Evolutionary conservation across 257 asterid species (phyloP).

Genomic region (Solanum tarijense): DNA sequence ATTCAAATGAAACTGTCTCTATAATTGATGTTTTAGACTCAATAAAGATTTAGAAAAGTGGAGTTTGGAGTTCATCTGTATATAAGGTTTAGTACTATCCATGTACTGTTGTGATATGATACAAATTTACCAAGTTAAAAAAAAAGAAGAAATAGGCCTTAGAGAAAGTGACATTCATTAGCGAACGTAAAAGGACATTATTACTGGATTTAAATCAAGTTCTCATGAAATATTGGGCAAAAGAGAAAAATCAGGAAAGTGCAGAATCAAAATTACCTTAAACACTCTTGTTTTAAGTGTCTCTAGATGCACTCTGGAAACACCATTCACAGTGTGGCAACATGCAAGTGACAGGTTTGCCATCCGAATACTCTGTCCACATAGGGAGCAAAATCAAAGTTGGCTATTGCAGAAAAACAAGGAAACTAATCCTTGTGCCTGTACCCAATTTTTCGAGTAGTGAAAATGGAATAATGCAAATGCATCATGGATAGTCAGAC

Average conservation of each 20-base stretch:
- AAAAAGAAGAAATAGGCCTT: not conserved
- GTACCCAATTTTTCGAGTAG: not conserved
- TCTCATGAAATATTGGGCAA: not conserved
- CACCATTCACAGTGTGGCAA: slow-evolving; percentile 42
- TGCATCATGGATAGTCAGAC: not conserved
- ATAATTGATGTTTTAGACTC: too few species aligned
- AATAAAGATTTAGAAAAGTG: too few species aligned
- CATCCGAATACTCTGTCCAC: slow-evolving; percentile 30
- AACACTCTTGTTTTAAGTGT: slow-evolving; percentile 30
- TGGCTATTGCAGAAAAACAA: not conserved
- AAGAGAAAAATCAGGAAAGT: not conserved
- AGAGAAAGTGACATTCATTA: not conserved
- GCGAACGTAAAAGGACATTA: not conserved
- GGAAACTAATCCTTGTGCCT: not conserved
- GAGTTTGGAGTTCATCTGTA: too few species aligned
- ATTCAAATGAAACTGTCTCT: too few species aligned
- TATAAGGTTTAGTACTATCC: too few species aligned
- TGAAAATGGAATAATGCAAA: not conserved
- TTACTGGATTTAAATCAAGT: not conserved
- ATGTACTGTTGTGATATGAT: too few species aligned
- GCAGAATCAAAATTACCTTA: slow-evolving; percentile 19
- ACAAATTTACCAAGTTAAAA: too few species aligned
- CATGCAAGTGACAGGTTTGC: slow-evolving; percentile 45
- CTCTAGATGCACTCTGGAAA: slow-evolving; percentile 35
- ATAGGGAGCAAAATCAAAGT: not conserved